Base-by-base conservation (phyloP, 257 asterid species). In the Thymus mandschuricus region DNA sequence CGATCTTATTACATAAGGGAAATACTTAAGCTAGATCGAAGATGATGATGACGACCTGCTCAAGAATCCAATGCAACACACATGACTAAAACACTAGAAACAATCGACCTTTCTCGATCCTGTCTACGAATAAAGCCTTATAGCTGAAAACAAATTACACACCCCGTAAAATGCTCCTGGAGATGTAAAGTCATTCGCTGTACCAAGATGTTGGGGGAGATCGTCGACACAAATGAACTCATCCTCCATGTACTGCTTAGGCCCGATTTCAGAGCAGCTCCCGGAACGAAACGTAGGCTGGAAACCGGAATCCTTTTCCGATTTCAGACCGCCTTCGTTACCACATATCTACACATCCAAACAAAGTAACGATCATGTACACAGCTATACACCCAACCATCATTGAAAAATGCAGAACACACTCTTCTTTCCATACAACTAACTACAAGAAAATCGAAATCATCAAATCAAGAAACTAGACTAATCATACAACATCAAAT, bases 81-180 rank as follows among this genome's bases (percentile, higher is more conserved):
- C 38, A 45, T 21, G 30, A 54, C 29, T 59, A 65, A 31, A 4
- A 49, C 6, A 62, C 8, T 41, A 6, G 15, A 13, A 44, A 29
- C 21, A 44, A 27, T 55, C 48, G 41, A 29, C 8, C 31, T 13
- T 15, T 30, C 35, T 33, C 33, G 64, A 40, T 60, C 12, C 27
- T 52, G 12, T 29, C 30, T 9, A 44, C 27, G 38, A 59, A 60
- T 46, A 21, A 54, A 45, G 48, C 21, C 9, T 60, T 1, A 59
- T 66, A 66, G 73, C 52, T 30, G 72, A 76, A 74, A 78, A 59
- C 38, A 35, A 61, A 68, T 52, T 67, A 81, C 94, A 40, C 70
- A 90, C 97, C 88, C 98, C 98, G 77, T 84, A 92, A 82, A 84
- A 92, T 59, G 98, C 96, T 72, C 89, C 91, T 55, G 88, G 84